A percentile compares a stretch with the other conserved stretches of the same genome.
phyloP scores from a whole-genome alignment of 306 rosid genomes.

The Dryas alaskensis region DNA sequence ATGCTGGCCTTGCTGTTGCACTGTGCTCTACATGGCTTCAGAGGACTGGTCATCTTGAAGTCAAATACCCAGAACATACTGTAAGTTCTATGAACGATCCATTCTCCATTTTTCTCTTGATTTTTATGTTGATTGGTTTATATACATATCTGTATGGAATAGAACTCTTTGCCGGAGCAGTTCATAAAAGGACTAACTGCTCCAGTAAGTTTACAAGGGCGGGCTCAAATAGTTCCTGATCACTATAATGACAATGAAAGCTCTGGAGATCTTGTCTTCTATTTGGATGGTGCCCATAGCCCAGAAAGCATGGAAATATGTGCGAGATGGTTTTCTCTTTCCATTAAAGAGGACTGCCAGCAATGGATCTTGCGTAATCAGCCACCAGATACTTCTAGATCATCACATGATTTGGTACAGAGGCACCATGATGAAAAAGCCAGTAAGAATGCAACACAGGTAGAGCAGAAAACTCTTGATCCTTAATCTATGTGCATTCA shows the following conservation, averaged over 20 bases:
- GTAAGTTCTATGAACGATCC: constrained; percentile 49
- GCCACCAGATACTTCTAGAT: constrained; percentile 34
- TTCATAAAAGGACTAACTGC: constrained; percentile 67
- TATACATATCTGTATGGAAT: constrained; percentile 30
- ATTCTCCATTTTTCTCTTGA: constrained; percentile 15
- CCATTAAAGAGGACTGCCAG: constrained; percentile 48
- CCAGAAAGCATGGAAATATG: constrained; percentile 93
- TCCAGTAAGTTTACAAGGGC: constrained; percentile 81
- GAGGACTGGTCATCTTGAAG: constrained; percentile 58
- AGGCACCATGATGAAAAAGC: constrained; percentile 32
- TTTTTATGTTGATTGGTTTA: constrained; percentile 27
- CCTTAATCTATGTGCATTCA: neutral
- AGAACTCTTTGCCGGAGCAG: constrained; percentile 71
- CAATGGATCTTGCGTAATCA: constrained; percentile 36
- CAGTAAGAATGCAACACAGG: constrained; percentile 58
- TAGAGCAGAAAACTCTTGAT: constrained; percentile 34
- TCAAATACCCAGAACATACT: constrained; percentile 37
- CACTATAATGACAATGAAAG: constrained; percentile 37
- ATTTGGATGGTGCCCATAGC: constrained; percentile 96
- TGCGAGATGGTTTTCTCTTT: constrained; percentile 81
- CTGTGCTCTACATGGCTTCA: constrained; percentile 87
- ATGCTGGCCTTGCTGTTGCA: constrained; percentile 91
- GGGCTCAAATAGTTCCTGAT: constrained; percentile 89
- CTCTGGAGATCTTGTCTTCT: constrained; percentile 65
- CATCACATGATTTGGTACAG: constrained; percentile 41